Base-by-base conservation (phyloP, 495 filamentous ascomycete species). In the Staphylotrichum tortipilum region DNA sequence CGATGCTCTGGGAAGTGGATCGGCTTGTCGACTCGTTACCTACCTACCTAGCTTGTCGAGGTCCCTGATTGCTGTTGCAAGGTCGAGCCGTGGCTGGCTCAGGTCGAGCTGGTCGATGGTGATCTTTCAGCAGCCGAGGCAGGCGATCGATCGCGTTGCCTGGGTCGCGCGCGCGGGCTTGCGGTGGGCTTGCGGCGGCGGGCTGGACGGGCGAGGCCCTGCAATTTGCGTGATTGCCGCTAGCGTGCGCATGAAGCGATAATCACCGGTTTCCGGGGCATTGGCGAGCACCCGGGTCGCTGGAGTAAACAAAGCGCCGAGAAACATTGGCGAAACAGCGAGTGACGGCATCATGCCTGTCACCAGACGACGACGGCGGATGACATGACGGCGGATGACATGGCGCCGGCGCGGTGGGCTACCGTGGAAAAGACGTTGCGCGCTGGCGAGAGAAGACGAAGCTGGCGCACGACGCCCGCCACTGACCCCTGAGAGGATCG, bases 211-310 rank as follows among this genome's bases (percentile, higher is more conserved):
- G 8, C 30, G 35, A 18, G 28, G 28, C 21, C 47, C 39, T 42
- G 47, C 15, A 49, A 36, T 29, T 14, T 17, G 21, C 28, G 42
- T 29, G 44, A 7, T 47, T 42, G 48, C 19, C 17, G 22, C 35
- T 43, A 30, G 18, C 12, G 35, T 31, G 24, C 45, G 52, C 47
- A 55, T 46, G 47, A 55, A 33, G 37, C 43, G 19, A 29, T 46
- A 50, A 55, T 50, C 47, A 55, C 53, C 48, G 43, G 53, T 33
- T 36, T 39, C 30, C 43, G 18, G 47, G 35, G 42, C 19, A 23
- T 44, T 41, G 14, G 19, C 22, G 34, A 35, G 37, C 7, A 33
- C 34, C 29, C 37, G 44, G 33, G 29, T 47, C 17, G 37, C 18
- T 10, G n/a, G 18, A 40, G 48, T 51, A 55, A 55, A 55, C 52